Base-by-base conservation (phyloP, 768 basidiomycete species). In the Tremella yokohamensis region DNA sequence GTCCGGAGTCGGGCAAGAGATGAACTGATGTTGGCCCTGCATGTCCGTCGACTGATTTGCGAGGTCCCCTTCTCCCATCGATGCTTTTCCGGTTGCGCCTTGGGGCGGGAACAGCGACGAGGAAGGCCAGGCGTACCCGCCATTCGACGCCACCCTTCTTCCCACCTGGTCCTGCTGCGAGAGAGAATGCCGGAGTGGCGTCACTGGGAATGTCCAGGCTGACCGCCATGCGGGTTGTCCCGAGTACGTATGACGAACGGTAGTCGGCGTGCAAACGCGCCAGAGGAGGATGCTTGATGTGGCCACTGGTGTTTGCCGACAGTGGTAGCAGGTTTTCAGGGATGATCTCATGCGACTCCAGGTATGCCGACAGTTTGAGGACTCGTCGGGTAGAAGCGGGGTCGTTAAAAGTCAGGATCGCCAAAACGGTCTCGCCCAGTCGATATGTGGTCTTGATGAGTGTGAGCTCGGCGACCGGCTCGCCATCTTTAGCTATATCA, bases 401-500 rank as follows among this genome's bases (percentile, higher is more conserved):
- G 25, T 85, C 83, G 71, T 99, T 98, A 61, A 98, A 72, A 69
- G 90, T 86, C 20, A 99, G 86, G 0, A 93, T 85, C 2, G 93
- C 94, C 45, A 86, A 78, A 20, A 97, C 85, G 0, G 91, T 92
- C 78, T 99, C 93, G 2, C 94, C 94, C 0, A 97, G 83, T 18
- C 94, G 79, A 76, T 89, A 97, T 0, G 89, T 88, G 40, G 87
- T 85, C 77, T 97, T 97, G 22, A 88, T 85, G 63, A 99, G 89
- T 0, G 92, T 96, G 13, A 99, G 76, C 38, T 89, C 85, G 6
- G 94, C 93, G 57, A 98, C 90, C 40, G 85, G 84, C 38, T 88
- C 83, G 0, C 88, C 90, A 37, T 94, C 90, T 79, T 97, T 96
- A 72, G 86, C 88, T 55, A 97, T 91, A 78, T 97, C 93, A 76